These are phyloP conservation scores for Adiantum capillusveneris DNA, from an alignment of 75 land plant genomes.

Conservation along the genomic window DNA sequence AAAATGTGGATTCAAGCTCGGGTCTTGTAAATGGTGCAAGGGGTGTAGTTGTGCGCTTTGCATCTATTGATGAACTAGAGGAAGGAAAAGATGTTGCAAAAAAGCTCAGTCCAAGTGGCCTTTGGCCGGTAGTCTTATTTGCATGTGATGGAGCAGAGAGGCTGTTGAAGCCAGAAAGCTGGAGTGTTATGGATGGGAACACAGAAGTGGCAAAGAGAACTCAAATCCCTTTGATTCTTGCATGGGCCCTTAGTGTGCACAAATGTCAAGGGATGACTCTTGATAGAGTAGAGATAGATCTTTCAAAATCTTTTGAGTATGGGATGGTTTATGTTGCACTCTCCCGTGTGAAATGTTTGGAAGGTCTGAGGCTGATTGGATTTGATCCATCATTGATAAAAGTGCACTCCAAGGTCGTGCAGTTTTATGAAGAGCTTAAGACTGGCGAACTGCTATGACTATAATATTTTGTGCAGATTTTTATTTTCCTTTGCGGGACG, in stretches of 20 bases:
- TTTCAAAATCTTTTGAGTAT: conserved; percentile 49
- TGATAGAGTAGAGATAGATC: conserved; percentile 52
- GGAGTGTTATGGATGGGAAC: conserved; percentile 43
- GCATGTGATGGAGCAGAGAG: conserved; percentile 29
- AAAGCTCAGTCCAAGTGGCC: conserved; percentile 10
- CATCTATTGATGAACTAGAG: conserved; percentile 14
- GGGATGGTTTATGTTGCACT: conserved; percentile 85
- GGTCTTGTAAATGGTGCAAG: conserved; percentile 68
- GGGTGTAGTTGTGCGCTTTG: conserved; percentile 47
- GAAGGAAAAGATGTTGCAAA: conserved; percentile 5
- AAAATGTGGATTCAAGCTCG: conserved; percentile 29
- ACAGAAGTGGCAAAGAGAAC: conserved; percentile 35
- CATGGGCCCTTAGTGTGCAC: conserved; percentile 77
- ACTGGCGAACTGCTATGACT: no score
- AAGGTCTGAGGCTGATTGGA: conserved; percentile 52
- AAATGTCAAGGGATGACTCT: conserved; percentile 87
- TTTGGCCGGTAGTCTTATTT: conserved; percentile 53
- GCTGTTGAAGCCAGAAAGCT: conserved; percentile 33
- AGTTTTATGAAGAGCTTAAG: conserved; percentile 38
- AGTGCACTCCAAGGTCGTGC: conserved; percentile 50
- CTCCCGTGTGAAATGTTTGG: conserved; percentile 54
- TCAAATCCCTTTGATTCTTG: conserved; percentile 66
- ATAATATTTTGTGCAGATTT: no score
- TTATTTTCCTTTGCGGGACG: no score
- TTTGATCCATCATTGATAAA: conserved; percentile 48